A percentile compares a stretch with the other conserved stretches of the same genome.
Conservation (phyloP, 352 stramenopile genomes). For the Paralagenidium karlingii region DNA sequence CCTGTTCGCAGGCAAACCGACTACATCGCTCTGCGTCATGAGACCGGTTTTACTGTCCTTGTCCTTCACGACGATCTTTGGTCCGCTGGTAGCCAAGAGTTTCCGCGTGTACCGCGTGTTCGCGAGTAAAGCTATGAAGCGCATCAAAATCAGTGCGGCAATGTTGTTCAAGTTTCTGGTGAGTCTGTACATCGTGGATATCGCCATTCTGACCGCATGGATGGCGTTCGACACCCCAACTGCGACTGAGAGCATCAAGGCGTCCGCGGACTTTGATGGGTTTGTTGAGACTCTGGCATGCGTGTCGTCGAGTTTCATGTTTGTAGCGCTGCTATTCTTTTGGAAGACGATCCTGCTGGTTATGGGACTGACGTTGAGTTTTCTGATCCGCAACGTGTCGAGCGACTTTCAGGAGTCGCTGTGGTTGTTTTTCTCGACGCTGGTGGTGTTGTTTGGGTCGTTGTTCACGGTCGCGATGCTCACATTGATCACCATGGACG, state of each 20-base stretch:
- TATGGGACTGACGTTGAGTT: conserved; percentile 26
- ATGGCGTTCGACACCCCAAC: conserved; percentile 20
- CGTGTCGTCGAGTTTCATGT: conserved; percentile 33
- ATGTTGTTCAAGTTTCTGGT: conserved; percentile 29
- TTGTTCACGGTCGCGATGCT: conserved; percentile 34
- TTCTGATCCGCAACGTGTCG: conserved; percentile 53
- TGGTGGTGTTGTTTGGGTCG: conserved; percentile 31
- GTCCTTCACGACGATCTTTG: conserved; percentile 32
- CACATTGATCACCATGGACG: conserved; percentile 27
- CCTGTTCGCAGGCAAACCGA: conserved; percentile 29
- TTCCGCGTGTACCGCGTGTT: conserved; percentile 48
- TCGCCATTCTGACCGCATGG: conserved; percentile 23
- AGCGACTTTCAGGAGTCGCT: conserved; percentile 51
- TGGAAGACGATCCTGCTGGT: conserved; percentile 41
- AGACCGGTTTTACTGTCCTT: conserved; percentile 19
- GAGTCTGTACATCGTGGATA: conserved; percentile 19
- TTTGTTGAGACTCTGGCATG: conserved; percentile 14
- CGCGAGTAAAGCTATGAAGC: conserved; percentile 24
- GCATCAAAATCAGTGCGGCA: conserved; percentile 15
- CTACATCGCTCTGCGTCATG: conserved; percentile 13
- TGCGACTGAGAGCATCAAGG: conserved; percentile 4
- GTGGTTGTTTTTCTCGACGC: conserved; percentile 37
- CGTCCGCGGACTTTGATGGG: neutral
- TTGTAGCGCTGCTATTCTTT: conserved; percentile 34
- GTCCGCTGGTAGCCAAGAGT: conserved; percentile 26